Base-by-base conservation (phyloP, 176 grass and related monocot species). In the Oryza australiensis region DNA sequence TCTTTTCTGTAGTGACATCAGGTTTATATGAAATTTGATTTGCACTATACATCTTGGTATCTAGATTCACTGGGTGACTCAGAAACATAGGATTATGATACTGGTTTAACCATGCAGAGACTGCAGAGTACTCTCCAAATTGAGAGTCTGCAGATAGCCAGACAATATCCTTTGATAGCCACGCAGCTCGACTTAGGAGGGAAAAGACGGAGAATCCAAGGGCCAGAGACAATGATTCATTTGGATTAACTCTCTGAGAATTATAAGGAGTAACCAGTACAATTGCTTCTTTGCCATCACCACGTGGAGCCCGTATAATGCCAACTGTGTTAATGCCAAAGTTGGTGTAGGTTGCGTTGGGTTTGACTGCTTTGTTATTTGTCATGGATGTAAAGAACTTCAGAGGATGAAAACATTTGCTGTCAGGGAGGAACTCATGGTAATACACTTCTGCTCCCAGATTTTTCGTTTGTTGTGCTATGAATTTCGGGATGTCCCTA, bases 221-320 rank as follows among this genome's bases (percentile, higher is more conserved):
- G 22, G 88, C 88, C 14, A 98, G 72, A 3, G 95, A 94, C 87
- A 92, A 84, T 77, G 84, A 51, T 76, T 95, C 95, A 91, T 82
- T 93, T 11, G 71, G 43, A 74, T 83, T 60, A 77, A 85, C 71
- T 42, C 84, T 80, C 63, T 88, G 84, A 77, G 84, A 90, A 89
- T 95, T 91, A 75, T 94, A 98, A 81, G 95, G 95, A 85, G 87
- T 93, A 66, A 98, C 92, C 42, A 98, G 70, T 15, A 98, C 92
- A 82, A 98, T 93, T 82, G 90, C 90, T 83, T 98, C 95, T 91
- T 98, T 98, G 64, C 95, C 95, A 88, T 98, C 95, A 59, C 95
- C 95, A 35, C 88, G 84, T 82, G 95, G 95, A 79, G 95, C 92
- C 63, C 92, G 88, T 76, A 98, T 79, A 78, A 98, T 90, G 26